Base-by-base conservation (phyloP, 1,284 basidiomycete species). In the Dichomitus squalens region DNA sequence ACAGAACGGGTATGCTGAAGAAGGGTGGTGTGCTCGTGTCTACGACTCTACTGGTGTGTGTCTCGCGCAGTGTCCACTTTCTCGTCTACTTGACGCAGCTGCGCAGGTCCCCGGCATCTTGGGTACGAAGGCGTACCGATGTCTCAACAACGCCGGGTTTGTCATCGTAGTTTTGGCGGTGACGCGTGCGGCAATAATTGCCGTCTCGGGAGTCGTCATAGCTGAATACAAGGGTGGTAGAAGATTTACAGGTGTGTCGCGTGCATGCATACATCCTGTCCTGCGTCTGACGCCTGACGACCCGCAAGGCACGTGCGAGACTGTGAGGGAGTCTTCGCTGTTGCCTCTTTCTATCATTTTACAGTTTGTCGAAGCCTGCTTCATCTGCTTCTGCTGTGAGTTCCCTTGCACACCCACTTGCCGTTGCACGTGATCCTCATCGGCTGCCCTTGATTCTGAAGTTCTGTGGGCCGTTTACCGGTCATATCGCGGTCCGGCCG, bases 111-210 rank as follows among this genome's bases (percentile, higher is more conserved):
- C 83, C 0, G 85, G 85, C 31, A 83, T 88, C 39, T 73, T 87
- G 40, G 86, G 86, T 6, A 73, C 83, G 63, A 89, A 89, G 68
- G 85, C 83, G 5, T 89, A 87, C 64, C 81, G 80, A 61, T 87
- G 85, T 65, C 72, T 87, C 58, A 79, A 83, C 65, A 80, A 82
- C 59, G 80, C 82, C n/a, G 76, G 76, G 25, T 63, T 83, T 55
- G 79, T 88, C 38, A 73, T 82, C 18, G 63, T 73, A 9, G 62
- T 76, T 7, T 63, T 86, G 44, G 64, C 67, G 6, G 44, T 77
- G 11, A 73, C 85, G 31, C 79, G 80, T 55, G 64, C 71, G 18
- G 74, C 74, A 16, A 79, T 79, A 9, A 68, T 75, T 7, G 71
- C 70, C 7, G 63, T 82, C 3, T 73, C 80, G 9, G 68, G 75